Conservation (phyloP, 1,139 yeast species). For the Pichia sp. region DNA sequence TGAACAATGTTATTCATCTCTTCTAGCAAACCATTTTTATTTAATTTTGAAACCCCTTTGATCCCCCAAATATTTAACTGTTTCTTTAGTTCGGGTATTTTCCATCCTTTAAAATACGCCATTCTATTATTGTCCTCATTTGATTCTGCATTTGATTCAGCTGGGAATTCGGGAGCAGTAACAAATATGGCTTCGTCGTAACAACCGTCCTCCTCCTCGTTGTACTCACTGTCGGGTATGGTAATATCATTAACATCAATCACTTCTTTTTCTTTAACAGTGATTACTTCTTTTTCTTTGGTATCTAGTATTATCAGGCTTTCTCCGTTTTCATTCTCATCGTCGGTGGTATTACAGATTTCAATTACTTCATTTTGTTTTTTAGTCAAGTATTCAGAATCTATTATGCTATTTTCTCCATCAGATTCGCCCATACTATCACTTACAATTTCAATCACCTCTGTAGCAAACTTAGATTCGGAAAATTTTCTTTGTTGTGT, state of each 20-base stretch:
- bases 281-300: not conserved
- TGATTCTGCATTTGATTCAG: not conserved
- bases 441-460: slow-evolving; percentile 1
- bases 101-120: slow-evolving; percentile 1
- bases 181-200: not conserved
- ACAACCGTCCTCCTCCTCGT: not conserved
- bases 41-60: slow-evolving; percentile 1
- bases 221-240: not conserved
- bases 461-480: not conserved
- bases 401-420: not conserved
- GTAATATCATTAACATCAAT: no score
- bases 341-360: not conserved
- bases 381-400: not conserved
- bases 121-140: not conserved
- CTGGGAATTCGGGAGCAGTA: not conserved
- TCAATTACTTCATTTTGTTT: not conserved
- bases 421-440: not conserved
- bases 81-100: not conserved
- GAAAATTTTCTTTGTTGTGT: not conserved
- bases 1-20: slow-evolving; percentile 39
- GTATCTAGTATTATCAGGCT: not conserved
- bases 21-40: slow-evolving; percentile 1
- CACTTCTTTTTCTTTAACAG: not conserved
- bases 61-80: slow-evolving; percentile 8
- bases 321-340: not conserved